Evolutionary conservation across 352 stramenopile genomes (phyloP), one percentile per base, ranked within the genome.

Genomic region (Globisporangium echinulatum): DNA sequence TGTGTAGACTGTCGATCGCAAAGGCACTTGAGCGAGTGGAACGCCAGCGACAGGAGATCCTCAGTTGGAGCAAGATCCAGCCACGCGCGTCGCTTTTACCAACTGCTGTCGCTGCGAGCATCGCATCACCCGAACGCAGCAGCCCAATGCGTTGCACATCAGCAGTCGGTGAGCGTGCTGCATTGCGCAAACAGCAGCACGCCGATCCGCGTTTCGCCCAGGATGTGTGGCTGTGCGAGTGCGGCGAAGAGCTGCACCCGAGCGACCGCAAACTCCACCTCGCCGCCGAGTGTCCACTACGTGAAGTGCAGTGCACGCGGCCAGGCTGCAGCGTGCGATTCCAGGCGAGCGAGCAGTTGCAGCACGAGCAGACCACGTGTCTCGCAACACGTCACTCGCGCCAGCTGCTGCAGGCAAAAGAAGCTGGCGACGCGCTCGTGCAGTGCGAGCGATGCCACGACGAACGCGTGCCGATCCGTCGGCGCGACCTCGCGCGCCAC

Each of bases 341-440:
- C 19, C 56, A 61, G 1, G 78, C 66, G 0, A 56, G 59, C 5
- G 54, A 71, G 0, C 70, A 66, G 3, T 19, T 55, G 1, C 25
- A 71, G 1, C 82, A 91, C 53, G 75, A 90, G 33, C 62, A 66
- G 10, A 52, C 59, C 3, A 63, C 73, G 6, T 91, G 82, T 38
- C 14, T 51, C 8, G 68, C 72, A 10, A 51, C 51, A 4, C 62
- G 61, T 0, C 68, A 71, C n/a, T 74, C 74, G 1, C 57, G 68
- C 8, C 65, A 84, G 57, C 58, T 88, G 13, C 63, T 88, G 38
- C 66, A 66, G 0, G 61, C 67, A 38, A 74, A 80, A 64, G 49
- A 71, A 6, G 58, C 75, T 25, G 76, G 73, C 37, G 66, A 85
- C 36, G 57, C 59, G 7, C 67, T 72, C 19, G 66, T 75, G 0